A percentile compares a stretch with the other conserved stretches of the same genome.
phyloP scores from a whole-genome alignment of 2,329 filamentous ascomycete genomes.

The Pyrenochaeta sp. region DNA sequence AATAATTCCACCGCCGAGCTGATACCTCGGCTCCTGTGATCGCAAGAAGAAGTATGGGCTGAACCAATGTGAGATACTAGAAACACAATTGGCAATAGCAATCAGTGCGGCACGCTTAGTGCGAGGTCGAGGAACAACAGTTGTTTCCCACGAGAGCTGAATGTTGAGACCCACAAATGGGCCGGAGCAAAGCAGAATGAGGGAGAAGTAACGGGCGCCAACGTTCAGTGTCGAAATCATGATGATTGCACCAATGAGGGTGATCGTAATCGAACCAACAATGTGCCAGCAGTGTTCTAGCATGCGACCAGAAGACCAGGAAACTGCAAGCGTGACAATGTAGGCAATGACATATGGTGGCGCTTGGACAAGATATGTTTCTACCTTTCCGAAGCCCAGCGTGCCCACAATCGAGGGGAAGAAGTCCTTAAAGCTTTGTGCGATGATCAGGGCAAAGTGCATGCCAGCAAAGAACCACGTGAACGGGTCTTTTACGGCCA shows the following conservation, averaged over 20 bases:
- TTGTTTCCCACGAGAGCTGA: conserved; percentile 55
- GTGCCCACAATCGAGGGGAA: conserved; percentile 36
- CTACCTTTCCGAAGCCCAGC: conserved; percentile 17
- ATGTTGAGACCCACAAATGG: conserved; percentile 52
- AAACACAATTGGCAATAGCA: conserved; percentile 54
- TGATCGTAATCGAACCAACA: conserved; percentile 25
- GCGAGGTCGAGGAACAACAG: conserved; percentile 51
- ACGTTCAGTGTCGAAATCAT: conserved; percentile 40
- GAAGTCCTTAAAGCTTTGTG: conserved; percentile 41
- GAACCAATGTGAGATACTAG: conserved; percentile 53
- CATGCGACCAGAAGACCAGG: conserved; percentile 36
- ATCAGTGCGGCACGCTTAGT: conserved; percentile 55
- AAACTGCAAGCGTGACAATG: conserved; percentile 27
- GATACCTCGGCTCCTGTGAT: conserved; percentile 18
- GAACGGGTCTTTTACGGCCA: conserved; percentile 49
- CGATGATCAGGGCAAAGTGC: conserved; percentile 45
- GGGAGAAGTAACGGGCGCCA: conserved; percentile 41
- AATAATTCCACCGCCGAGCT: conserved; percentile 20
- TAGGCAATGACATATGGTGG: conserved; percentile 50
- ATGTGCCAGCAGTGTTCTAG: conserved; percentile 43
- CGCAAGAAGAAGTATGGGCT: conserved; percentile 50
- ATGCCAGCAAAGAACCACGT: conserved; percentile 52
- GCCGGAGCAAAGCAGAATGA: conserved; percentile 42
- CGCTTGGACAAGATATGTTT: conserved; percentile 53
- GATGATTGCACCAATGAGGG: conserved; percentile 28